Base-by-base conservation (phyloP, 768 basidiomycete genomes). In the Rhodosporidiobolus sp. region DNA sequence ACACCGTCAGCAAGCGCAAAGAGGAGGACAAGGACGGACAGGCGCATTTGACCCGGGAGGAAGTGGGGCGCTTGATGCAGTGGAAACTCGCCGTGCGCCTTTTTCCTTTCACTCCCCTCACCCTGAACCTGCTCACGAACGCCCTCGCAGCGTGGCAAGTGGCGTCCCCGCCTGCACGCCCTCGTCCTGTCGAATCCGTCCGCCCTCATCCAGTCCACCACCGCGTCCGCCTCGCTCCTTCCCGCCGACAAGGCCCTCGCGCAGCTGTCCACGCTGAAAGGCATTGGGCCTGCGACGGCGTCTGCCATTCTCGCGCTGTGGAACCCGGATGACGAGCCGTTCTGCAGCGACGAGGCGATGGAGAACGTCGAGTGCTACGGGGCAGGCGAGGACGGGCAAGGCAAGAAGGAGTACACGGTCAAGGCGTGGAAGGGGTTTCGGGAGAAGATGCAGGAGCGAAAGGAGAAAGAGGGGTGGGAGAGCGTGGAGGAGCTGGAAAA, bases 201-300 rank as follows among this genome's bases (percentile, higher is more conserved):
- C 32, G 17, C 66, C 4, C 53, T 65, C 1, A n/a, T 77, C 66
- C 11, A 22, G 17, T 63, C 58, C 55, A 45, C 67, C 24, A 69
- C 72, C 53, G 14, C 30, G 10, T 1, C 20, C 28, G 35, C 38
- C 45, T 24, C 59, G 10, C 19, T 38, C 24, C 8, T 35, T 9
- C 12, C 30, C n/a, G 43, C 63, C 14, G 26, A 48, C 16, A 43
- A 48, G 12, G 60, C 67, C 16, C 58, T 77, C 45, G 43, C 49
- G 24, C 28, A 28, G 12, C 57, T 76, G 10, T 67, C 54, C 38
- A 35, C 38, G 12, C 70, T 77, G 2, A 69, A 69, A 28, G 77
- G 69, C 20, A 59, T 77, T 34, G 77, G 77, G 0, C 77, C 77
- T 0, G 77, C 77, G 1, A 77, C 77, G 7, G 77, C 77, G 6